Conservation (phyloP, 345 rosid species). For the Eucalyptus erythrocorys region DNA sequence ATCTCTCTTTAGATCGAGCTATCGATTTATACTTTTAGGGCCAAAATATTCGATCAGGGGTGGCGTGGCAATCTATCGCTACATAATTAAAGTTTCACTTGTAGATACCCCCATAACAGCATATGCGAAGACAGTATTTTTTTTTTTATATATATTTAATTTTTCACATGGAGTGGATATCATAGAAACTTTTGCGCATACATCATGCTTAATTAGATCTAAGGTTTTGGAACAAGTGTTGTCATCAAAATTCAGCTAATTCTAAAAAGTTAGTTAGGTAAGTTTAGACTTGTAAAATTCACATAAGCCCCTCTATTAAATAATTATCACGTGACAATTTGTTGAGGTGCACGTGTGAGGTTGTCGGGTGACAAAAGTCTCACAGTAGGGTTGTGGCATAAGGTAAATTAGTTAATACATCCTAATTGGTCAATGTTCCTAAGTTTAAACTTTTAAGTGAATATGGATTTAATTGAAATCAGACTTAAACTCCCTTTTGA, state of each 20-base stretch:
- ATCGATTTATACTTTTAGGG: neutral
- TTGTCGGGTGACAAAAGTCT: neutral
- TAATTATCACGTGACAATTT: neutral
- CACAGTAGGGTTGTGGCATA: neutral
- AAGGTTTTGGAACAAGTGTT: neutral
- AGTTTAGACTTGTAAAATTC: neutral
- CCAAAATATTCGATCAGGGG: neutral
- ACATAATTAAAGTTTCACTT: too few species aligned
- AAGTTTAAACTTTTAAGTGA: neutral
- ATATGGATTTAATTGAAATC: fast-evolving
- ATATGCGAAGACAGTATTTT: too few species aligned
- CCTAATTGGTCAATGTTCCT: neutral
- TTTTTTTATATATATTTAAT: too few species aligned
- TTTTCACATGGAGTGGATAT: neutral
- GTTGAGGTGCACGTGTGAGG: fast-evolving
- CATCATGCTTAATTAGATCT: neutral
- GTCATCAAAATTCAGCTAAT: neutral
- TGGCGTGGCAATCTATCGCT: neutral
- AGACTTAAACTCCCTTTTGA: fast-evolving
- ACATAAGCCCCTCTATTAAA: neutral
- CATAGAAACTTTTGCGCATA: neutral
- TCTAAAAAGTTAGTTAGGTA: neutral
- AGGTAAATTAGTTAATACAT: fast-evolving
- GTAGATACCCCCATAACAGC: too few species aligned
- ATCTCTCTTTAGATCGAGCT: neutral